A percentile compares a stretch with the other conserved stretches of the same genome.
Evolutionary conservation across 257 asterid genomes (phyloP).

Genomic region (Scutellaria minor): DNA sequence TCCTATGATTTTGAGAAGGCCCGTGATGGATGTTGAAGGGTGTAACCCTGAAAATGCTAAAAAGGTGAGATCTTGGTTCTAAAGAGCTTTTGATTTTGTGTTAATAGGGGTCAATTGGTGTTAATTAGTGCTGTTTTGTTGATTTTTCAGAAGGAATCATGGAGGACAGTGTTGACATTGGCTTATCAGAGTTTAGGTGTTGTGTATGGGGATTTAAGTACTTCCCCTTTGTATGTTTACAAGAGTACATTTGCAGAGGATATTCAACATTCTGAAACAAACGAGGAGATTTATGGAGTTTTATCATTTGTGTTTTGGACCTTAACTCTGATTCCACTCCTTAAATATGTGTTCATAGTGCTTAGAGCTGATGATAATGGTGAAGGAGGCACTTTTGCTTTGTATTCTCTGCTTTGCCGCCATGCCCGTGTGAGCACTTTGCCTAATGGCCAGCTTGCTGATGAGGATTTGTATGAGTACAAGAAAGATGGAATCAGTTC

Average conservation of each 20-base stretch:
- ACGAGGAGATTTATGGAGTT: constrained; percentile 92
- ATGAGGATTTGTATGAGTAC: constrained; percentile 83
- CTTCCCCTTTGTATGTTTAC: constrained; percentile 94
- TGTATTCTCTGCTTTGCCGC: constrained; percentile 85
- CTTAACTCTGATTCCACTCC: constrained; percentile 80
- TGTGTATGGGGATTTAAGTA: constrained; percentile 95
- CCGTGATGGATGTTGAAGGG: constrained; percentile 82
- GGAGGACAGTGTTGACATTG: constrained; percentile 80
- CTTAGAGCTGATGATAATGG: constrained; percentile 96
- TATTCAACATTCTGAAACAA: constrained; percentile 82
- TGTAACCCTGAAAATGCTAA: constrained; percentile 51
- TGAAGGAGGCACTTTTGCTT: constrained; percentile 96
- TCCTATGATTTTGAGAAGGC: constrained; percentile 51
- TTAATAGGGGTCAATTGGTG: constrained; percentile 6
- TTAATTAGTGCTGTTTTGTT: background rate
- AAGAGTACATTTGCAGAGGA: constrained; percentile 98
- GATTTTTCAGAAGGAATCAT: constrained; percentile 71
- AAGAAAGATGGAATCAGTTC: constrained; percentile 60
- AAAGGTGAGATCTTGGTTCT: constrained; percentile 62
- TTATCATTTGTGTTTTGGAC: constrained; percentile 93
- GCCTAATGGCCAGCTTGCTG: constrained; percentile 96
- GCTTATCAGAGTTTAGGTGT: constrained; percentile 97
- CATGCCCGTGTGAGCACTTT: constrained; percentile 79
- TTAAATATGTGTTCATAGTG: constrained; percentile 84
- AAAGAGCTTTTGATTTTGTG: constrained; percentile 1